Base-by-base conservation (phyloP, 495 filamentous ascomycete genomes). In the Usnea hakonensis region DNA sequence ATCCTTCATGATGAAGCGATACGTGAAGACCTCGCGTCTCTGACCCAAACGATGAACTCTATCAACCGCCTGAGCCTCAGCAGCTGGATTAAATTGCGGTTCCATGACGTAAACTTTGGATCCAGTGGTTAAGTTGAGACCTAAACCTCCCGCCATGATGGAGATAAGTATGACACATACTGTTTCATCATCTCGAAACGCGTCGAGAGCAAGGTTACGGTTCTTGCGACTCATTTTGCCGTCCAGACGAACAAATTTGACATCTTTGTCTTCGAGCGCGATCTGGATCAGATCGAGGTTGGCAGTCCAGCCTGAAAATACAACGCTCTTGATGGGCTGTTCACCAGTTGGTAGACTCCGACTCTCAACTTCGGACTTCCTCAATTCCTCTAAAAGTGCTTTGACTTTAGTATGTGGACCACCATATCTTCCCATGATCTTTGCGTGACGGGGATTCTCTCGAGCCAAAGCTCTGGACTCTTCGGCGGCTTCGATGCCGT, bases 31-130 rank as follows among this genome's bases (percentile, higher is more conserved):
- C 32, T 85, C 81, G 10, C 93, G 81, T 68, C 81, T 93, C 76
- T 98, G 94, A 1, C 94, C 94, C 23, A 98, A 80, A 21, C 94
- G 87, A 71, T 98, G 94, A 30, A 98, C 88, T 48, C 94, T 89
- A 68, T 98, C 94, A 10, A 98, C 79, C 5, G 94, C 94, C 72
- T 98, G 94, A 7, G 91, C 90, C 66, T 97, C 92, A 0, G 91
- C 89, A 7, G 91, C 92, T 2, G 94, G 94, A 71, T 98, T 98
- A 72, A 90, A 98, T 67, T 97, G 91, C 3, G 94, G 94, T 73
- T 98, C 94, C 94, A 98, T 97, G 52, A 97, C 87, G 68, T 91
- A 98, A 16, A 93, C 94, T 41, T 84, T 85, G 69, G 85, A 92
- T 28, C 86, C 94, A 4, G 87, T 77, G 0, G 91, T 96, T 28